phyloP scores from a whole-genome alignment of 2,329 filamentous ascomycete genomes.

The Aspergillus ochraceoroseus region DNA sequence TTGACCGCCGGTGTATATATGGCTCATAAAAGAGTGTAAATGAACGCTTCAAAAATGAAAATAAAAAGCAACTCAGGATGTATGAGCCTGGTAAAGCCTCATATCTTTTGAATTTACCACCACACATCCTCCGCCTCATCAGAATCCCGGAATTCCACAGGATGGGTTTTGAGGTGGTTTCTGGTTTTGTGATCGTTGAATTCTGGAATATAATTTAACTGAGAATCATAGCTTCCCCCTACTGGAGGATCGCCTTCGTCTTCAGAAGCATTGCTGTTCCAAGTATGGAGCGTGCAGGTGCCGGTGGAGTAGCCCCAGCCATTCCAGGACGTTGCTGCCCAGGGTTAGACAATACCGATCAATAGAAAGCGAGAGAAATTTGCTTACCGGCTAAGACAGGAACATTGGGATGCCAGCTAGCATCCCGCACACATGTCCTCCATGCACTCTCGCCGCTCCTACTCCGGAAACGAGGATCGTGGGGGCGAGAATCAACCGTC shows the following conservation, averaged over 20 bases:
- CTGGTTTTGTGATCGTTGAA: conserved; percentile 19
- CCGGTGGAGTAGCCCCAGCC: conserved; percentile 67
- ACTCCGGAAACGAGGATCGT: conserved; percentile 50
- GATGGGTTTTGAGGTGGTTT: conserved; percentile 7
- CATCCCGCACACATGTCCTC: conserved; percentile 79
- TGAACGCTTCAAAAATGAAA: too few relatives aligned
- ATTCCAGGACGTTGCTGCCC: conserved; percentile 72
- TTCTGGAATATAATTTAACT: conserved; percentile 48
- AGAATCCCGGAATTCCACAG: conserved; percentile 11
- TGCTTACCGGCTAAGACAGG: conserved; percentile 66
- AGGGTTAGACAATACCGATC: conserved; percentile 2
- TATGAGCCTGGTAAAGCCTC: too few relatives aligned
- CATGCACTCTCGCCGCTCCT: conserved; percentile 54
- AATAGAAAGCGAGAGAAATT: not conserved
- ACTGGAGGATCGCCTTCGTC: conserved; percentile 61
- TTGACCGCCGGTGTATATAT: too few relatives aligned
- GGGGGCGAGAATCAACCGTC: conserved; percentile 59
- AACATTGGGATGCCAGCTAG: conserved; percentile 82
- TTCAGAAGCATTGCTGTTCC: conserved; percentile 60
- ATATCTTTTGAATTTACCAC: too few relatives aligned
- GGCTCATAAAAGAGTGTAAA: too few relatives aligned
- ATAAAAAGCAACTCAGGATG: too few relatives aligned
- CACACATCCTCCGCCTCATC: conserved; percentile 10
- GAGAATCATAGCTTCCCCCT: conserved; percentile 58
- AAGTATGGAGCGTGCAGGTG: conserved; percentile 73